phyloP scores from a whole-genome alignment of 2,329 filamentous ascomycete species.

The Ophiocordyceps robertsii region DNA sequence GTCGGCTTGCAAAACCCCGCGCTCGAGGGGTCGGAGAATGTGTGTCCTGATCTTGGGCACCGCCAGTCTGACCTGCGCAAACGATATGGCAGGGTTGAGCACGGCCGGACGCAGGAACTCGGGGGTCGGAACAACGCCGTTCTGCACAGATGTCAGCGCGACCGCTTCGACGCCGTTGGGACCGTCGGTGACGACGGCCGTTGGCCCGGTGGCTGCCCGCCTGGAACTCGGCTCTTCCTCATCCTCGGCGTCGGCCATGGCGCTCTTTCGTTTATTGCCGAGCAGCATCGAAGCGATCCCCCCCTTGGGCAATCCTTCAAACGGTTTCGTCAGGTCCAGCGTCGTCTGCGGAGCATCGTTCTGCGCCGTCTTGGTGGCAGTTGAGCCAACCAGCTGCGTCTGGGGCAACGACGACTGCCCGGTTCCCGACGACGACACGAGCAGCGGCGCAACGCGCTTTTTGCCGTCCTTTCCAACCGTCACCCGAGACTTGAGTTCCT shows the following conservation, averaged over 20 bases:
- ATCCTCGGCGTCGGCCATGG: constrained; percentile 61
- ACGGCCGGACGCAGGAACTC: constrained; percentile 83
- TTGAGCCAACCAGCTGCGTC: constrained; percentile 71
- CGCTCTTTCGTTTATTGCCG: constrained; percentile 83
- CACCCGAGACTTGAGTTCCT: constrained; percentile 71
- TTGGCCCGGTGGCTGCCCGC: constrained; percentile 51
- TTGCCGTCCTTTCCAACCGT: constrained; percentile 95
- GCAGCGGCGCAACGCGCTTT: constrained; percentile 82
- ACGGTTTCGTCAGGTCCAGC: constrained; percentile 84
- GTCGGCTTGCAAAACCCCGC: constrained; percentile 41
- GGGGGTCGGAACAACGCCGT: constrained; percentile 55
- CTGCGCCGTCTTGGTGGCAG: constrained; percentile 46
- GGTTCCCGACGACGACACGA: constrained; percentile 80
- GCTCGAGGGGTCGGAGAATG: constrained; percentile 70
- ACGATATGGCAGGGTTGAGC: constrained; percentile 64
- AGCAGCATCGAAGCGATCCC: constrained; percentile 76
- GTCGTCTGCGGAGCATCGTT: constrained; percentile 68
- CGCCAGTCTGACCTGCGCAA: constrained; percentile 74
- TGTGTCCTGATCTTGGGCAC: constrained; percentile 76
- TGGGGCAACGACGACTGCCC: constrained; percentile 82
- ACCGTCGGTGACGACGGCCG: constrained; percentile 63
- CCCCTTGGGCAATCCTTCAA: constrained; percentile 82
- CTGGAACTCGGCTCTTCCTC: constrained; percentile 44
- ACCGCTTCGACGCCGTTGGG: constrained; percentile 68
- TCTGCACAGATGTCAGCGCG: constrained; percentile 41